phyloP scores from a whole-genome alignment of 2,329 filamentous ascomycete species.

The Diaporthe batatas region DNA sequence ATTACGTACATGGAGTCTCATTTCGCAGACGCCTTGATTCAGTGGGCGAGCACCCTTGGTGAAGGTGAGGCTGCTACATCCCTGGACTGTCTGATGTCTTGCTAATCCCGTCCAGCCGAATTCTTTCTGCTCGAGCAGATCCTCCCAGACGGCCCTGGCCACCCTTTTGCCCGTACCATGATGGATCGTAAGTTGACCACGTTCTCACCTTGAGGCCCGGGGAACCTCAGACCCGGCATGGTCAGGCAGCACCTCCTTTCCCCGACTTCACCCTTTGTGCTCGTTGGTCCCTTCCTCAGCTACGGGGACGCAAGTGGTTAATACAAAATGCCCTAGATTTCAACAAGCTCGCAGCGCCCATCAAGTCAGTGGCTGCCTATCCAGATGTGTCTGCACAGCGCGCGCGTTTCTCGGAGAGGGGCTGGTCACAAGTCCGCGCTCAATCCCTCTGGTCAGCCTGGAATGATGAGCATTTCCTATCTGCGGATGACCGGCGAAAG shows the following conservation, averaged over 20 bases:
- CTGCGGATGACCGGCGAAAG: constrained; percentile 66
- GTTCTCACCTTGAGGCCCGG: background rate
- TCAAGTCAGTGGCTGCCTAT: constrained; percentile 81
- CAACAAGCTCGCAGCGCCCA: constrained; percentile 80
- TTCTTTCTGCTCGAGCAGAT: constrained; percentile 92
- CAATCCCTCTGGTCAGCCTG: constrained; percentile 87
- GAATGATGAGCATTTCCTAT: constrained; percentile 77
- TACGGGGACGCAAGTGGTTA: background rate
- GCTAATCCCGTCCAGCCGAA: constrained; percentile 66
- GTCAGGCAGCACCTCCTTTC: background rate
- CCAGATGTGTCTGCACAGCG: constrained; percentile 75
- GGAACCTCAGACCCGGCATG: background rate
- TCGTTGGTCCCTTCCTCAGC: background rate
- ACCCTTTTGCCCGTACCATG: constrained; percentile 92
- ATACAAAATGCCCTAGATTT: constrained; percentile 65
- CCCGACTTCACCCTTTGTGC: background rate
- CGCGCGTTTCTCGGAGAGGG: constrained; percentile 75
- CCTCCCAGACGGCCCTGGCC: constrained; percentile 79
- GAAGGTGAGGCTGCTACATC: constrained; percentile 63
- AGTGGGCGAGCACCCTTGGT: constrained; percentile 80
- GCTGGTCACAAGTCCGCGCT: constrained; percentile 74
- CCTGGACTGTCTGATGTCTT: background rate
- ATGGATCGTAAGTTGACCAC: constrained; percentile 62
- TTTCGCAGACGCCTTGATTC: constrained; percentile 79
- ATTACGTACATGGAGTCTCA: constrained; percentile 88